Percentiles rank a stretch among this genome's conserved stretches.
Conservation (phyloP, 495 filamentous ascomycete genomes). For the Emericellopsis terricola region DNA sequence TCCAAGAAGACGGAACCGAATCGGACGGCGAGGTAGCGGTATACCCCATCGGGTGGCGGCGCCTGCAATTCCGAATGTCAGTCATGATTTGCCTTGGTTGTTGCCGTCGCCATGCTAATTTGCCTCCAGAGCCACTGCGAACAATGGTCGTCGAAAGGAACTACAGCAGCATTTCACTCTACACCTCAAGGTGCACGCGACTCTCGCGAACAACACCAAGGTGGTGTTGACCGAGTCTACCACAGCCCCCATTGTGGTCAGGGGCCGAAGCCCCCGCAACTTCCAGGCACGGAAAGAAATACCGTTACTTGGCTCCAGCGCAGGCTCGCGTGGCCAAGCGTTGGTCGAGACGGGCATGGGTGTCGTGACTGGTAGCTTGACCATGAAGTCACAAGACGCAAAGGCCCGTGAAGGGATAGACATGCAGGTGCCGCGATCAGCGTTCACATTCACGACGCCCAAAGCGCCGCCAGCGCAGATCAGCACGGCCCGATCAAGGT, state of each 20-base stretch:
- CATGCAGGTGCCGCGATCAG: slow-evolving; percentile 28
- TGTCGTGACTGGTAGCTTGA: slow-evolving; percentile 26
- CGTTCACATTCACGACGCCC: slow-evolving; percentile 34
- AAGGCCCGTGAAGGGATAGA: slow-evolving; percentile 21
- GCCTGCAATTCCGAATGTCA: slow-evolving; percentile 71
- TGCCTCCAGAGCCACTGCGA: slow-evolving; percentile 39
- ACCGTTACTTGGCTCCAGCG: slow-evolving; percentile 51
- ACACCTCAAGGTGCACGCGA: slow-evolving; percentile 54
- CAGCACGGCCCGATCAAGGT: slow-evolving; percentile 31
- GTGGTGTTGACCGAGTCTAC: slow-evolving; percentile 51
- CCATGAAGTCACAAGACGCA: slow-evolving; percentile 29
- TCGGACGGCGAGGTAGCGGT: slow-evolving; percentile 51
- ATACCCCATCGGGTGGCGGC: slow-evolving; percentile 78
- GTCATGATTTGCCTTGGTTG: slow-evolving; percentile 5
- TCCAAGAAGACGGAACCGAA: slow-evolving; percentile 52
- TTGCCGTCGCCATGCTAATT: neutral
- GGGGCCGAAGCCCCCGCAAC: slow-evolving; percentile 62
- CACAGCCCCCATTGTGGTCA: slow-evolving; percentile 60
- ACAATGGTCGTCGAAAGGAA: slow-evolving; percentile 62
- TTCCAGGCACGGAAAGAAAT: slow-evolving; percentile 65
- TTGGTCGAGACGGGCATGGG: slow-evolving; percentile 25
- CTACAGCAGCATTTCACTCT: slow-evolving; percentile 71
- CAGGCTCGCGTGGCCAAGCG: slow-evolving; percentile 42
- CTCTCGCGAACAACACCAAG: slow-evolving; percentile 48
- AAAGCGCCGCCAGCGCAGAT: slow-evolving; percentile 32